Conservation (phyloP, 23 red algal species). For the Gracilaria vermiculophylla region DNA sequence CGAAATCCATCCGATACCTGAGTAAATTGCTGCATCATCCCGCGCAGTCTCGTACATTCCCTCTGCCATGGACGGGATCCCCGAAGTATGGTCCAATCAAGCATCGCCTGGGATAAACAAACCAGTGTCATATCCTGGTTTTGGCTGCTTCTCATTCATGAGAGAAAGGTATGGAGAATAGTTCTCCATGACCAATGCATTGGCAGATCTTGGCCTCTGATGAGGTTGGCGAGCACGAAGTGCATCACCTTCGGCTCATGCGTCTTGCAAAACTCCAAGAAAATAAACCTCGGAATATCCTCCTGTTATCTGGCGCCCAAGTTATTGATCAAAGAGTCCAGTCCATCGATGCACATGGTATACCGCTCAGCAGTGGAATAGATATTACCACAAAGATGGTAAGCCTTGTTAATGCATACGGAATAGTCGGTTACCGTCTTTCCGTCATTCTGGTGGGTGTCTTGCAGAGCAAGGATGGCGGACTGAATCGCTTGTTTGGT, state of each 20-base stretch:
- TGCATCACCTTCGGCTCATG: slow-evolving; percentile 14
- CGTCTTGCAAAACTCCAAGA: not conserved
- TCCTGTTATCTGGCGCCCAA: not conserved
- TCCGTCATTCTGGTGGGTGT: not conserved
- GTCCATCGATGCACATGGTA: slow-evolving; percentile 30
- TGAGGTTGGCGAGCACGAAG: no score
- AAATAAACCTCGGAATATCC: not conserved
- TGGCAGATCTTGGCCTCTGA: no score
- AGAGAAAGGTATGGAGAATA: no score
- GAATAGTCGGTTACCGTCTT: slow-evolving; percentile 29
- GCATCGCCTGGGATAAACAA: not conserved
- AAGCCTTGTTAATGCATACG: slow-evolving; percentile 8
- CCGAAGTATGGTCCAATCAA: not conserved
- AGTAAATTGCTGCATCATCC: not conserved
- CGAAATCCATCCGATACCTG: no score
- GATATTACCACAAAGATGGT: slow-evolving; percentile 30
- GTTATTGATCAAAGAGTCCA: not conserved
- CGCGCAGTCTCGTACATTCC: not conserved
- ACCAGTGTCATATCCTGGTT: not conserved
- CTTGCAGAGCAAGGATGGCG: not conserved
- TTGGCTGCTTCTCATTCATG: not conserved
- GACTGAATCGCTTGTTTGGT: not conserved
- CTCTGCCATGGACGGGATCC: not conserved
- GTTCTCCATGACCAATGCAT: no score
- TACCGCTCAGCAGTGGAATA: not conserved